Evolutionary conservation across 2,329 filamentous ascomycete genomes (phyloP).

Genomic region (Diplocarpon rosae): DNA sequence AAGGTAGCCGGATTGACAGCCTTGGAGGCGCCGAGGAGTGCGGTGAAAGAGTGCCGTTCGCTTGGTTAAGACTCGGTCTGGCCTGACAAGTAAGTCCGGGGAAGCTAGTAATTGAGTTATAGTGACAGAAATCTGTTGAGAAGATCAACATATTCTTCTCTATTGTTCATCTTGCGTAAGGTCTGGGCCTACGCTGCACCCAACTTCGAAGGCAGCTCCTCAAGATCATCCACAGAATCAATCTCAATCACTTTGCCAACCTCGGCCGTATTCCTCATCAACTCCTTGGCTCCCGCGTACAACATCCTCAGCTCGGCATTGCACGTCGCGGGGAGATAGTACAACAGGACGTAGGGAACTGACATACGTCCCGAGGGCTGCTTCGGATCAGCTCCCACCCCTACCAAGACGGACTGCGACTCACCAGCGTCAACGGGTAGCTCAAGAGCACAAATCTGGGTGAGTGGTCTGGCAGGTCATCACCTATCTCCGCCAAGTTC

Average conservation of each 20-base stretch:
- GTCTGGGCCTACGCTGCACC: constrained; percentile 14
- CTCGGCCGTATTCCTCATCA: constrained; percentile 88
- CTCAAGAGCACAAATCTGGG: constrained; percentile 84
- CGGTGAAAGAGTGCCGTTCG: too few species aligned
- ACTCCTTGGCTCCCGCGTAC: constrained; percentile 90
- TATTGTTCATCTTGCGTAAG: not conserved
- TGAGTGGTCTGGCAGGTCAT: constrained; percentile 85
- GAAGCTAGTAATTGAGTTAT: too few species aligned
- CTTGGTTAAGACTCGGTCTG: too few species aligned
- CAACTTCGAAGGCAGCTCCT: constrained; percentile 64
- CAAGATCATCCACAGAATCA: constrained; percentile 66
- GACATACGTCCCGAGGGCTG: constrained; percentile 68
- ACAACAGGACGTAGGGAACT: constrained; percentile 88
- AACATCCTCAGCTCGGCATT: constrained; percentile 83
- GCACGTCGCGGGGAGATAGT: constrained; percentile 88
- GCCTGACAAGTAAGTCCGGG: too few species aligned
- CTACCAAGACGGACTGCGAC: constrained; percentile 15
- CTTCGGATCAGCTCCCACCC: constrained; percentile 8
- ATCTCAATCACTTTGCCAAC: constrained; percentile 84
- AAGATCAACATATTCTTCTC: too few species aligned
- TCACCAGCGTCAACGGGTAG: constrained; percentile 78
- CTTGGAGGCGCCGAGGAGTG: too few species aligned
- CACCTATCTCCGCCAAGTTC: constrained; percentile 67
- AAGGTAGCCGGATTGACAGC: too few species aligned
- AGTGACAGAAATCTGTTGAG: too few species aligned